A percentile compares a stretch with the other conserved stretches of the same genome.
These are phyloP conservation scores for Fusarium sp. DNA, from an alignment of 2,329 filamentous ascomycete species.

Conservation along the genomic window DNA sequence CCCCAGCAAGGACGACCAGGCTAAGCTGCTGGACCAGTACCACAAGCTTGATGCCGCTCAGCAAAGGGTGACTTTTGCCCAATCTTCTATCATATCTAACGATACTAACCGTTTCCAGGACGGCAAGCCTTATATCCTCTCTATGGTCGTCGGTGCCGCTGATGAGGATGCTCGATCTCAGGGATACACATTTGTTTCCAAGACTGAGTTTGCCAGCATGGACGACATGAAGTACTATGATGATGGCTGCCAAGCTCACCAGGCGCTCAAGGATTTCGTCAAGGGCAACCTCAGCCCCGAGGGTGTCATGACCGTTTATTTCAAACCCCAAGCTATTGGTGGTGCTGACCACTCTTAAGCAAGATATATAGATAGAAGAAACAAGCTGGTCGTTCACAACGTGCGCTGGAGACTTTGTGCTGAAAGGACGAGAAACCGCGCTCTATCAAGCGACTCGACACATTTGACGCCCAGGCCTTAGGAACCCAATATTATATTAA, in stretches of 20 bases:
- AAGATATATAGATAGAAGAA: neutral
- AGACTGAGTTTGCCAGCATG: conserved; percentile 71
- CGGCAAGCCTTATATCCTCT: conserved; percentile 76
- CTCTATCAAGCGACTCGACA: neutral
- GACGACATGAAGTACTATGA: conserved; percentile 81
- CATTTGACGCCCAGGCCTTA: neutral
- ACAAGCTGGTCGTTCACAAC: neutral
- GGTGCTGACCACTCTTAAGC: conserved; percentile 34
- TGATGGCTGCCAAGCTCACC: conserved; percentile 59
- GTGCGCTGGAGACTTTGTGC: neutral
- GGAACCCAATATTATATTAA: neutral
- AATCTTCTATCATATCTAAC: neutral
- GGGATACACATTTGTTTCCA: conserved; percentile 73
- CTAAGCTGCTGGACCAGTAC: conserved; percentile 60
- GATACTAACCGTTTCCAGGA: conserved; percentile 61
- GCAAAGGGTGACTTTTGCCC: conserved; percentile 53
- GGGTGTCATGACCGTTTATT: conserved; percentile 57
- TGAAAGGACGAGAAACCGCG: neutral
- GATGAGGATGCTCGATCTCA: conserved; percentile 69
- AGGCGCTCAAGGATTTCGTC: conserved; percentile 54
- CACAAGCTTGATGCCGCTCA: conserved; percentile 54
- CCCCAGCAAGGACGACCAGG: conserved; percentile 57
- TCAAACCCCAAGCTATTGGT: conserved; percentile 51
- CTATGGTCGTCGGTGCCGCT: conserved; percentile 64
- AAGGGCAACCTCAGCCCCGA: conserved; percentile 48